These are phyloP conservation scores for Phlebiopsis gigantea DNA, from an alignment of 768 basidiomycete species.

Conservation along the genomic window DNA sequence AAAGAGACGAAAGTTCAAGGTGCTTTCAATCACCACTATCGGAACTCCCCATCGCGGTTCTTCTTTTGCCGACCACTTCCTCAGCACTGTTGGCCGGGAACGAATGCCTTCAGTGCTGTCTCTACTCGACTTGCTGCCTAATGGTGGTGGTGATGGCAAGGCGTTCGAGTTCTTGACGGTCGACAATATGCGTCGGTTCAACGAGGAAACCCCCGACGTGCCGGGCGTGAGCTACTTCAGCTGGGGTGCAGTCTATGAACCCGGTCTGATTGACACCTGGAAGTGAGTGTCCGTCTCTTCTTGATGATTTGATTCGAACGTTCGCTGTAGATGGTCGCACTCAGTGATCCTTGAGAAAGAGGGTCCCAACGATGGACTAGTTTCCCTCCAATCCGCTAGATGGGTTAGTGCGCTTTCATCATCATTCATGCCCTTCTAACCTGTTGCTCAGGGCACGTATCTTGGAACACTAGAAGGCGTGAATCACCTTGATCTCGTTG, in stretches of 20 bases:
- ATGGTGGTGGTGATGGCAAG: conserved; percentile 90
- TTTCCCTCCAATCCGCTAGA: conserved; percentile 79
- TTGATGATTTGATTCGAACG: not conserved
- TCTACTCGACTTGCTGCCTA: conserved; percentile 79
- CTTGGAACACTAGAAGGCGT: conserved; percentile 88
- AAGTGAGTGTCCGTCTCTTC: conserved; percentile 34
- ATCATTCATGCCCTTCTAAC: conserved; percentile 1
- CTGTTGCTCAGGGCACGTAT: conserved; percentile 67
- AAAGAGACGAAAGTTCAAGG: conserved; percentile 67
- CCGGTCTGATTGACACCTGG: conserved; percentile 89
- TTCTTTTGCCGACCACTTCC: conserved; percentile 87
- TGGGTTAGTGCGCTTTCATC: conserved; percentile 48
- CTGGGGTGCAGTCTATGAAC: conserved; percentile 91
- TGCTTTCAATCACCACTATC: conserved; percentile 89
- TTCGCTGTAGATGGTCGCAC: conserved; percentile 53
- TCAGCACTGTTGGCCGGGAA: conserved; percentile 60
- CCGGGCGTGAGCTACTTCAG: conserved; percentile 83
- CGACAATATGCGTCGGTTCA: conserved; percentile 85
- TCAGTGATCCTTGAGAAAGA: conserved; percentile 79
- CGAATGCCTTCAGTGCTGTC: conserved; percentile 68
- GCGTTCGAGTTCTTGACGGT: conserved; percentile 88
- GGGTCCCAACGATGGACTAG: conserved; percentile 93
- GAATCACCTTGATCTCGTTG: conserved; percentile 89
- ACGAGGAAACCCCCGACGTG: conserved; percentile 77
- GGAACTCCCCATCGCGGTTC: conserved; percentile 94